phyloP scores from a whole-genome alignment of 2,329 filamentous ascomycete genomes.

The Didymella keratinophila region DNA sequence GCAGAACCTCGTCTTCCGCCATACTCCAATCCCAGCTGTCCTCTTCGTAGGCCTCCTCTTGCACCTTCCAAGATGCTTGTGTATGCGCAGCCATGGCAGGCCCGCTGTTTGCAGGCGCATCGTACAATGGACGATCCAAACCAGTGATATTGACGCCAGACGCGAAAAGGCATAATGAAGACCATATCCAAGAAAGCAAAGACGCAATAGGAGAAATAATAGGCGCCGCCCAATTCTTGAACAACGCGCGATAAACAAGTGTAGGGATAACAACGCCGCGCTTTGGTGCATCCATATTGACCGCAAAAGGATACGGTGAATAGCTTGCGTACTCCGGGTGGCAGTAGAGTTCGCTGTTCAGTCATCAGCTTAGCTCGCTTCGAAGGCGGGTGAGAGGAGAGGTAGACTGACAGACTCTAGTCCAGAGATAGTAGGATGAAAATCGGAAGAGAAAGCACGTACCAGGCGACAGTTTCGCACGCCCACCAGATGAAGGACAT shows the following conservation, averaged over 20 bases:
- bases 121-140: background rate
- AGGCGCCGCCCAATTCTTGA: slow-evolving; percentile 47
- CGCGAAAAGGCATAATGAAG: slow-evolving; percentile 16
- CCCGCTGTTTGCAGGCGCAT: slow-evolving; percentile 2
- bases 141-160: slow-evolving; percentile 17
- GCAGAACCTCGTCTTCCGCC: slow-evolving; percentile 33
- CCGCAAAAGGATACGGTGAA: slow-evolving; percentile 59
- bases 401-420: slow-evolving; percentile 21
- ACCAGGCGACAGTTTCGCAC: slow-evolving; percentile 58
- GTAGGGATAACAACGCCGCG: slow-evolving; percentile 66
- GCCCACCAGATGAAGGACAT: slow-evolving; percentile 58
- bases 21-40: slow-evolving; percentile 37
- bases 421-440: slow-evolving; percentile 22
- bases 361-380: slow-evolving; percentile 10
- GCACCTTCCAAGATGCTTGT: slow-evolving; percentile 7
- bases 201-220: slow-evolving; percentile 12
- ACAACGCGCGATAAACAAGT: slow-evolving; percentile 56
- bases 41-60: slow-evolving; percentile 24
- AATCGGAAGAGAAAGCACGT: slow-evolving; percentile 26
- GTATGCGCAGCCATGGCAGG: slow-evolving; percentile 11
- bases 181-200: slow-evolving; percentile 30
- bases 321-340: slow-evolving; percentile 57
- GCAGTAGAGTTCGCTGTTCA: slow-evolving; percentile 57
- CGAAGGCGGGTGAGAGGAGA: background rate
- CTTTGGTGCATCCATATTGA: slow-evolving; percentile 60